Base-by-base conservation (phyloP, 441 rosid species). In the Populus hybrid region DNA sequence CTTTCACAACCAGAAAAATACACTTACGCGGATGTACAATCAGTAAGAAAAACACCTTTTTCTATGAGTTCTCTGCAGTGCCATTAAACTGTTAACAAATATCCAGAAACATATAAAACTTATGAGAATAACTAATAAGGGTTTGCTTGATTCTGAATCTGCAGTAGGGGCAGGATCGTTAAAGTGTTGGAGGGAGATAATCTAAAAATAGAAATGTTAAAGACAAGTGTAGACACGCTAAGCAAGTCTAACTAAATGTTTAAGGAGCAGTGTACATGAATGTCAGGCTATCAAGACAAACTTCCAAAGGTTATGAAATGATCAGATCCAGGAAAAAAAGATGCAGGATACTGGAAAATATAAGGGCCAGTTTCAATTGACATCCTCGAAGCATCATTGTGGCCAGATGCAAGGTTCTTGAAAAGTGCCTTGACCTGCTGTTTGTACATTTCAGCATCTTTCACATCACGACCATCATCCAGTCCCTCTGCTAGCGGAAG, bases 361-460 rank as follows among this genome's bases (percentile, higher is more conserved):
- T 88, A 97, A 76, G 98, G 97, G 77, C 97, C 98, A 30, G 95
- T 88, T 81, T 95, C 99, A 78, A 97, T 77, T 1, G 98, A 95
- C 99, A 95, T 95, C 87, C 96, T 89, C 7, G 99, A 96, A 80
- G 98, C 90, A 76, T 96, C 99, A 38, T 95, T 93, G 42, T 92
- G 98, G 73, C 99, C 92, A 54, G 85, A 87, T 23, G 99, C 93
- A 34, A 97, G 97, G 84, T 95, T 94, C 90, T 97, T 97, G 85
- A 97, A 97, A 87, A 97, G 82, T 61, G 98, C 90, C 86, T 97
- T 95, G 61, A 91, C 92, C 85, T 96, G 99, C 84, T 96, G 98
- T 82, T 96, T 96, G 89, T 96, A 96, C 90, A 93, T 85, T 76
- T 96, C 99, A 1, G 95, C 89, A 81, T 95, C 97, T 66, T 85